Evolutionary conservation across 768 basidiomycete genomes (phyloP).

Genomic region (Wakefieldia striispora): DNA sequence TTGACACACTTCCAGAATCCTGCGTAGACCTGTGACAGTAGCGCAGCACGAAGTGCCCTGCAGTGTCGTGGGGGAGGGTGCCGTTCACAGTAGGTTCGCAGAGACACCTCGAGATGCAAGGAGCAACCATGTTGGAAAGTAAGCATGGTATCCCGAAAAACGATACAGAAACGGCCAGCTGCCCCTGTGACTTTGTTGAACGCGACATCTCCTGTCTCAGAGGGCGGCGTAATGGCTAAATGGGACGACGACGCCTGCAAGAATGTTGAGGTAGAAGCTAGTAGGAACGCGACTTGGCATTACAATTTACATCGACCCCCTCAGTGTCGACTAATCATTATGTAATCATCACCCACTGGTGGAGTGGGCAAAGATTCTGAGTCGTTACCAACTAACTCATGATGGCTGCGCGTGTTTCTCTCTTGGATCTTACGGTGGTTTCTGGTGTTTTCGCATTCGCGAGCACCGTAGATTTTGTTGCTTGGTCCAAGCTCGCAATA

Average conservation of each 20-base stretch:
- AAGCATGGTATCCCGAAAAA: slow-evolving; percentile 11
- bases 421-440: too few species aligned
- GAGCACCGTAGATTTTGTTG: too few species aligned
- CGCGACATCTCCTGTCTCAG: slow-evolving; percentile 16
- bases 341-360: too few species aligned
- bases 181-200: slow-evolving; percentile 22
- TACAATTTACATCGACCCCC: too few species aligned
- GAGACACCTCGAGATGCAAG: not conserved
- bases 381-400: too few species aligned
- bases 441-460: too few species aligned
- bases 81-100: not conserved
- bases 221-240: slow-evolving; percentile 16
- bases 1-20: not conserved
- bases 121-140: slow-evolving; percentile 7
- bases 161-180: slow-evolving; percentile 8
- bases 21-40: slow-evolving; percentile 5
- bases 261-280: slow-evolving; percentile 18
- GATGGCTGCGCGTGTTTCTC: too few species aligned
- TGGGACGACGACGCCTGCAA: slow-evolving; percentile 19
- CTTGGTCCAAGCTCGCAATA: too few species aligned
- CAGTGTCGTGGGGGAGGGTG: not conserved
- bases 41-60: not conserved
- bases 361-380: too few species aligned
- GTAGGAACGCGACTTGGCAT: slow-evolving; percentile 2
- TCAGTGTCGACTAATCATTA: too few species aligned